Percentiles rank a stretch among this genome's conserved stretches.
These are phyloP conservation scores for Pulveroboletus sp. DNA, from an alignment of 768 basidiomycete species.

Conservation along the genomic window DNA sequence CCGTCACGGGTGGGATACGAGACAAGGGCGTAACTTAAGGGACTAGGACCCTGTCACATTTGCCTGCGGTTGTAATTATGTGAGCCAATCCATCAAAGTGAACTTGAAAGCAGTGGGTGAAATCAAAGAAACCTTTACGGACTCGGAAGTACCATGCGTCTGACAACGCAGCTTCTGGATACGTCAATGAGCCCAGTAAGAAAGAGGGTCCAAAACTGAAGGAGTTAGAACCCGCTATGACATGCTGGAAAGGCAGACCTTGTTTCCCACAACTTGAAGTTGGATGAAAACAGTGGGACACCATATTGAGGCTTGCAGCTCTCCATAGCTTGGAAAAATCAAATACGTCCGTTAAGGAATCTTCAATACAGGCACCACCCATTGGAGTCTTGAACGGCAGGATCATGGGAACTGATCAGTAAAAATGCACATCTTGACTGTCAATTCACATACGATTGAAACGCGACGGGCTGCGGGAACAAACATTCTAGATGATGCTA, in stretches of 20 bases:
- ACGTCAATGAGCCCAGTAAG: neutral
- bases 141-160: neutral
- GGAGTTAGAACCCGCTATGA: no score
- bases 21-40: neutral
- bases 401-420: conserved; percentile 2
- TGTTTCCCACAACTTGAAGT: neutral
- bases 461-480: conserved; percentile 1
- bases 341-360: neutral
- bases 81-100: neutral
- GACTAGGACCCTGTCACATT: neutral
- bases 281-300: no score
- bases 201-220: neutral
- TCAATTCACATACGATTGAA: neutral
- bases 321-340: neutral
- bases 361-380: neutral
- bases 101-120: neutral
- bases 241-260: no score
- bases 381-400: neutral
- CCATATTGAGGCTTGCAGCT: neutral
- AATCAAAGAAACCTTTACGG: neutral
- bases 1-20: neutral
- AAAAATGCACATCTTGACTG: neutral
- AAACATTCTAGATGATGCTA: conserved; percentile 2
- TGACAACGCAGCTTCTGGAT: neutral
- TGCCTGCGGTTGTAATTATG: neutral